phyloP scores from a whole-genome alignment of 2,329 filamentous ascomycete genomes.

The Penicillium aurantiogriseum region DNA sequence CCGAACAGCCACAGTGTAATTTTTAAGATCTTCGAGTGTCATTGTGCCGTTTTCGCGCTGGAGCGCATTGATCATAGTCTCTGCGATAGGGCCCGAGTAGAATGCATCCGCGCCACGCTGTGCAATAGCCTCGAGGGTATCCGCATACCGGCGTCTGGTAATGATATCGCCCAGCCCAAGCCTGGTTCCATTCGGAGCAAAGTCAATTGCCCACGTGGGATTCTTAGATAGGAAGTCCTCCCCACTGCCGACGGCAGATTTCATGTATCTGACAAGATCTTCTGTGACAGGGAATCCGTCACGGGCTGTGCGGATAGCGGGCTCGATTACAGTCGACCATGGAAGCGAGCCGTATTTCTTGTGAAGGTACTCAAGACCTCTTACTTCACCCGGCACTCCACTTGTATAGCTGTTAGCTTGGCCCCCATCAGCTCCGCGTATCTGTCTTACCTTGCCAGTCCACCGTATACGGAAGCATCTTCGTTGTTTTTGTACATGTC shows the following conservation, averaged over 20 bases:
- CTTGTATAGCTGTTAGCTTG: conserved; percentile 33
- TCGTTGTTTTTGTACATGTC: conserved; percentile 81
- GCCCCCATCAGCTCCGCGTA: no score
- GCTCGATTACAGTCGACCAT: conserved; percentile 70
- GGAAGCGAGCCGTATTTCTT: conserved; percentile 57
- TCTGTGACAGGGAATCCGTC: conserved; percentile 70
- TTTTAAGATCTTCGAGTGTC: conserved; percentile 72
- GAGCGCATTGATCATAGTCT: conserved; percentile 69
- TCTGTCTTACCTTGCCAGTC: conserved; percentile 58
- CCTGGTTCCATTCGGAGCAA: conserved; percentile 76
- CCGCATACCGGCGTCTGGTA: conserved; percentile 74
- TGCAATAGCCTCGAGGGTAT: conserved; percentile 76
- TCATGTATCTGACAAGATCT: conserved; percentile 75
- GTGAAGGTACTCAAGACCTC: conserved; percentile 77
- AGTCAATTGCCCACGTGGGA: conserved; percentile 79
- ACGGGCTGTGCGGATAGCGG: conserved; percentile 70
- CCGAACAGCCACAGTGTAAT: conserved; percentile 68
- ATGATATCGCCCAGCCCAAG: conserved; percentile 73
- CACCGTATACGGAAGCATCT: conserved; percentile 66
- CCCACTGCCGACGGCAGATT: conserved; percentile 46
- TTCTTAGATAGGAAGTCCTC: conserved; percentile 71
- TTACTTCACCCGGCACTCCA: conserved; percentile 60
- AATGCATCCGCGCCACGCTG: conserved; percentile 69
- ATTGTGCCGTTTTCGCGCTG: conserved; percentile 75
- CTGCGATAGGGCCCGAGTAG: conserved; percentile 69